Conservation (phyloP, 176 grass and related monocot genomes). For the Oryza coarctata region DNA sequence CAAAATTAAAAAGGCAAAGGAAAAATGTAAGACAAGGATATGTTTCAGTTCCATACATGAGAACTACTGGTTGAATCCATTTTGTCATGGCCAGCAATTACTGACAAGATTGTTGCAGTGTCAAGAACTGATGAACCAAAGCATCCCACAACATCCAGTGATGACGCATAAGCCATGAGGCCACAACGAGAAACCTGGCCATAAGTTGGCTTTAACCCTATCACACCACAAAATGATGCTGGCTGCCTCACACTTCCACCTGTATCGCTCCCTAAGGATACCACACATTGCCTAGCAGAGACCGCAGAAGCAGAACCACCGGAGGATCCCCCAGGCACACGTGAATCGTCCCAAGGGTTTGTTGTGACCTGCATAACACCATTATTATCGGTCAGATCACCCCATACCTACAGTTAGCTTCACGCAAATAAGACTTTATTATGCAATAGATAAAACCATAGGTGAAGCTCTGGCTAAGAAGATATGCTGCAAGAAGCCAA, state of each 20-base stretch:
- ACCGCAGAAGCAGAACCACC: constrained; percentile 89
- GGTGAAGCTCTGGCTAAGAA: background rate
- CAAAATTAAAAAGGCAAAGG: background rate
- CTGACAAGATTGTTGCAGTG: constrained; percentile 66
- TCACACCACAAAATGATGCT: constrained; percentile 90
- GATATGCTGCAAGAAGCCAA: background rate
- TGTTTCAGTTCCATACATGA: constrained; percentile 51
- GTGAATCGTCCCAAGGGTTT: constrained; percentile 86
- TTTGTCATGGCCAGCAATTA: constrained; percentile 81
- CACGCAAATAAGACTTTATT: background rate
- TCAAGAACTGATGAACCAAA: constrained; percentile 77
- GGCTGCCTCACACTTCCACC: constrained; percentile 98
- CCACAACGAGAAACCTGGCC: constrained; percentile 89
- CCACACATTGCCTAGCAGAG: constrained; percentile 80
- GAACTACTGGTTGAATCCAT: constrained; percentile 81
- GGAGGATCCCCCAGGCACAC: constrained; percentile 88
- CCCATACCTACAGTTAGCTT: background rate
- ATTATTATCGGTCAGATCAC: constrained; percentile 15
- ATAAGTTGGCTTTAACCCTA: constrained; percentile 94
- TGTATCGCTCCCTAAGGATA: constrained; percentile 90
- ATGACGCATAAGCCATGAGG: constrained; percentile 96
- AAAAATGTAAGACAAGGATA: constrained; percentile 13
- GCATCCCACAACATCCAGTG: constrained; percentile 84
- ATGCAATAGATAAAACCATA: background rate
- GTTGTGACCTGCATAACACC: constrained; percentile 64